Base-by-base conservation (phyloP, 768 basidiomycete genomes). In the Boletus fagicola region DNA sequence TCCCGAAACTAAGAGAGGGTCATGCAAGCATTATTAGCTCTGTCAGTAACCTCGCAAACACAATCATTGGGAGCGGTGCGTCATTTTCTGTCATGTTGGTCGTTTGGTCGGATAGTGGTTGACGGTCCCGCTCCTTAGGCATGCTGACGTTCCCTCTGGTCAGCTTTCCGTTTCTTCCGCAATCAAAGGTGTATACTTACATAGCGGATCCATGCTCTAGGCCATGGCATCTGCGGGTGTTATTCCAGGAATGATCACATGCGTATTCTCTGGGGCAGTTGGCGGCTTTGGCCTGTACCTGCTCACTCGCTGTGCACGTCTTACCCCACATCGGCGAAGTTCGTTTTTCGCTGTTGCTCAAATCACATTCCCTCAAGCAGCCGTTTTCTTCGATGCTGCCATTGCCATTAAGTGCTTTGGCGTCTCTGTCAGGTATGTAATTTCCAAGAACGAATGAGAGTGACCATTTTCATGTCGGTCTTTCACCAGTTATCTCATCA, bases 361-460 rank as follows among this genome's bases (percentile, higher is more conserved):
- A 68, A 75, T 98, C 61, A 96, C 96, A 0, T 97, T 94, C 71
- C 96, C 96, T 3, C 84, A 80, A 44, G 91, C 89, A 0, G 90
- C 89, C 0, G 77, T 92, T 39, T 90, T 92, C 71, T 96, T 98
- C 65, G 96, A 98, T 71, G 86, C 86, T 4, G 96, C 95, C 13
- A 94, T 98, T 64, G 94, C 94, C 11, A 88, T 86, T 70, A 98
- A 98, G 70, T 98, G 96, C 72, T 97, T 97, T 68, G 96, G 96
- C 20, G 96, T 98, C 4, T 93, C 92, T 35, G 87, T 95, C 64
- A 94, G 92, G 83, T 93, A 74, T 46, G 81, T 38, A 22, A 50
- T 28, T 39, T 33, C 44, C 54, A 52, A 44, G 48, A 52, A 28
- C 31, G 39, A 33, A 20, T 24, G 2, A 7, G 16, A 50, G 43